Conservation (phyloP, 2,329 filamentous ascomycete species). For the Fusarium graminum region DNA sequence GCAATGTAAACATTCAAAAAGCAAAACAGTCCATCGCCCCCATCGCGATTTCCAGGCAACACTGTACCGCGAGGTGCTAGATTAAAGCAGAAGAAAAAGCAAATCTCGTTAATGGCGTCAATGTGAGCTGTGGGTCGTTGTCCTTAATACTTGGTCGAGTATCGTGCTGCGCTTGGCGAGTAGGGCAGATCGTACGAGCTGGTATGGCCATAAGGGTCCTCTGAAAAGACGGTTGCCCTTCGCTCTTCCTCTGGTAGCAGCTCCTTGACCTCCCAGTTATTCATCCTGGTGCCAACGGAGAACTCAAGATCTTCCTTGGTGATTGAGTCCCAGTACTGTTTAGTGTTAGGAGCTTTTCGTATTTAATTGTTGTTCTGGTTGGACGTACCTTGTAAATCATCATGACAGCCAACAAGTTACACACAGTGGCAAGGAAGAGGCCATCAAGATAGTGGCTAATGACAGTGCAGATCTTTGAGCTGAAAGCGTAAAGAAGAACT, state of each 20-base stretch:
- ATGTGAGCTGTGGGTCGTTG: slow-evolving; percentile 12
- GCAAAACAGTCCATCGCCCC: slow-evolving; percentile 16
- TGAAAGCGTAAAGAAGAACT: slow-evolving; percentile 92
- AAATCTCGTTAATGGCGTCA: slow-evolving; percentile 39
- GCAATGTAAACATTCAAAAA: slow-evolving; percentile 43
- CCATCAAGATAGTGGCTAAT: slow-evolving; percentile 95
- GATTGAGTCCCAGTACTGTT: slow-evolving; percentile 97
- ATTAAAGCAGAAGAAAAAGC: slow-evolving; percentile 35
- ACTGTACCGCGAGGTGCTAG: slow-evolving; percentile 27
- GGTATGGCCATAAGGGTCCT: slow-evolving; percentile 73
- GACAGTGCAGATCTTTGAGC: slow-evolving; percentile 83
- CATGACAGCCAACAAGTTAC: slow-evolving; percentile 96
- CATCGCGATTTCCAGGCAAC: slow-evolving; percentile 5
- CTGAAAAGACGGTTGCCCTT: slow-evolving; percentile 77
- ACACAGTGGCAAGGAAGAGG: slow-evolving; percentile 92
- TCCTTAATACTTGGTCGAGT: slow-evolving; percentile 61
- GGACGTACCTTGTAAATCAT: slow-evolving; percentile 93
- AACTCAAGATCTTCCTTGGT: slow-evolving; percentile 98
- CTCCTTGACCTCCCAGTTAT: slow-evolving; percentile 99
- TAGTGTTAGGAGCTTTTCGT: slow-evolving; percentile 17
- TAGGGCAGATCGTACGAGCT: slow-evolving; percentile 66
- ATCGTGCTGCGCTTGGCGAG: slow-evolving; percentile 59
- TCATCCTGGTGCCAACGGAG: slow-evolving; percentile 92
- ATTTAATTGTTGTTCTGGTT: neutral
- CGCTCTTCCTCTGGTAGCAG: slow-evolving; percentile 84